phyloP scores from a whole-genome alignment of 2,329 filamentous ascomycete genomes.

The Sclerotinia minor region DNA sequence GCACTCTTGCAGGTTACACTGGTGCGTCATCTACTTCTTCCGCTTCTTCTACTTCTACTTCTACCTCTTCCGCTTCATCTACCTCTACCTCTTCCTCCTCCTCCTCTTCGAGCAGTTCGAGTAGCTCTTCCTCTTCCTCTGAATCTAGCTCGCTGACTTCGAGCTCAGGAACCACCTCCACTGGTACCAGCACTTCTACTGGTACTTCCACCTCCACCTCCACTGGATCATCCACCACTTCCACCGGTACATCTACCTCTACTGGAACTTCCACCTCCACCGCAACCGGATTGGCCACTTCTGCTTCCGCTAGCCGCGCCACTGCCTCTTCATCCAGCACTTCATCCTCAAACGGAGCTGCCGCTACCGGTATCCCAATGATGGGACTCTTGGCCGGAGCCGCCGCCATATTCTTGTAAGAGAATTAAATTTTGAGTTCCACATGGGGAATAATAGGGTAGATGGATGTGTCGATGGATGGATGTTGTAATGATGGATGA shows the following conservation, averaged over 20 bases:
- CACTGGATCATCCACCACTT: conserved; percentile 3
- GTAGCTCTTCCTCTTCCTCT: not conserved
- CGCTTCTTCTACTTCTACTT: not conserved
- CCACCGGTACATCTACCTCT: conserved; percentile 2
- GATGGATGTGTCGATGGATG: not conserved
- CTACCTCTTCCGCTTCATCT: not conserved
- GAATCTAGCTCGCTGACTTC: conserved; percentile 7
- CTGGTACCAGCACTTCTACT: not conserved
- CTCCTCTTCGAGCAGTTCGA: not conserved
- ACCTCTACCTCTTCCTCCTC: not conserved
- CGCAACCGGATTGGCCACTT: conserved; percentile 6
- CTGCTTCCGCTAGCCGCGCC: not conserved
- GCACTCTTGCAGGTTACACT: conserved; percentile 26
- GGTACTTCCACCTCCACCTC: conserved; percentile 1
- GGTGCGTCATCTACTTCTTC: conserved; percentile 22
- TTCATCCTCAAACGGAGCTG: conserved; percentile 14
- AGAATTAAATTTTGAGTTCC: not conserved
- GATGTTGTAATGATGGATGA: conserved; percentile 17
- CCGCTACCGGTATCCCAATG: conserved; percentile 22
- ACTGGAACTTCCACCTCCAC: not conserved
- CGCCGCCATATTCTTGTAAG: conserved; percentile 23
- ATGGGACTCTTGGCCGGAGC: conserved; percentile 23
- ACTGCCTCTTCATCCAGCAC: not conserved
- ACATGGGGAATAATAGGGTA: no score
- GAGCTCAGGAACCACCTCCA: conserved; percentile 6